Conservation (phyloP, 805 yeast genomes). For the Metschnikowia kunwiensis region DNA sequence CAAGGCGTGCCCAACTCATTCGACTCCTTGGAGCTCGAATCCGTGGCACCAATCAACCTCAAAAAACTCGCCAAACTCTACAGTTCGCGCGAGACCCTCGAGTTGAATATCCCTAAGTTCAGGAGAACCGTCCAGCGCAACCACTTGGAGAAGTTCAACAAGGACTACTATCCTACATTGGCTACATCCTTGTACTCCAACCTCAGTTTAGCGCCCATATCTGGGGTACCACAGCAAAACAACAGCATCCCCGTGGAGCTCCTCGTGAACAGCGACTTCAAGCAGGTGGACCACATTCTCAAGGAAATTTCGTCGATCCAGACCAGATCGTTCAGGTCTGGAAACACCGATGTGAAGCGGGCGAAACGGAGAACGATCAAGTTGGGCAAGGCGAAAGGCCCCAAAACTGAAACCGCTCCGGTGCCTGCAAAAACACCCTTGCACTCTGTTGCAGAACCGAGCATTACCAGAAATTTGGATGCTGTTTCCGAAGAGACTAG, state of each 20-base stretch:
- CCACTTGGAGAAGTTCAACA: conserved; percentile 41
- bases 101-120: conserved; percentile 60
- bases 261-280: conserved; percentile 26
- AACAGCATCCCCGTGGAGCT: conserved; percentile 43
- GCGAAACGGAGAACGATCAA: conserved; percentile 41
- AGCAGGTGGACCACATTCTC: conserved; percentile 35
- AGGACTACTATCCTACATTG: conserved; percentile 36
- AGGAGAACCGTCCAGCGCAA: conserved; percentile 58
- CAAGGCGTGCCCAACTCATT: conserved; percentile 2
- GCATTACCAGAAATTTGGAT: too few relatives aligned
- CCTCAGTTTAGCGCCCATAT: conserved; percentile 30
- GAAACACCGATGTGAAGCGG: conserved; percentile 31
- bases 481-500: too few relatives aligned
- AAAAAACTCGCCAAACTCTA: conserved; percentile 42
- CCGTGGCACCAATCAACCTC: conserved; percentile 48
- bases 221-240: conserved; percentile 14
- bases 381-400: conserved; percentile 15
- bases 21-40: conserved; percentile 15
- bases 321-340: conserved; percentile 36
- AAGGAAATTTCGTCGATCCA: conserved; percentile 46
- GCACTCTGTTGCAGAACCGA: too few relatives aligned
- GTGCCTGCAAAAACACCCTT: not conserved
- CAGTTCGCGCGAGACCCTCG: conserved; percentile 75
- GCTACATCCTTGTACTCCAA: conserved; percentile 35
- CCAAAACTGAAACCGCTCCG: not conserved